Conservation (phyloP, 1,139 yeast genomes). For the Pichia norvegensis region DNA sequence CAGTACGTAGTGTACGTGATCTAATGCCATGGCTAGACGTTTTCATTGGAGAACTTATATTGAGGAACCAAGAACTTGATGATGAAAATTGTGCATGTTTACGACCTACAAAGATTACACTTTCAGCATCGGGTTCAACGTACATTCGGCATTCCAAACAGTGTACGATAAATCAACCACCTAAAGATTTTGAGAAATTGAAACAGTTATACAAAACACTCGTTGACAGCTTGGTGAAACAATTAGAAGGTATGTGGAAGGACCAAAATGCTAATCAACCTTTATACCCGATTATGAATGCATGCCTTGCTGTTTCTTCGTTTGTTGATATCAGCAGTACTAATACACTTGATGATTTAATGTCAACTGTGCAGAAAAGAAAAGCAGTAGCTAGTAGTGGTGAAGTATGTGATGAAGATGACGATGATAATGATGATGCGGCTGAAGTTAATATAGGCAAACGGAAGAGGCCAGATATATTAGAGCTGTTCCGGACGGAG, state of each 20-base stretch:
- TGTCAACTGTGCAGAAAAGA: constrained; percentile 21
- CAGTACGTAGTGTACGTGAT: constrained; percentile 49
- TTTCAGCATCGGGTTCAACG: constrained; percentile 29
- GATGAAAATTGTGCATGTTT: constrained; percentile 47
- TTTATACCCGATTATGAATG: constrained; percentile 43
- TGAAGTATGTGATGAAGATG: background rate
- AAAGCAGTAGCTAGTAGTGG: constrained; percentile 5
- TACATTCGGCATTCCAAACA: constrained; percentile 36
- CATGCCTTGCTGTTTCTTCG: constrained; percentile 46
- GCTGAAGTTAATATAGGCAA: no score
- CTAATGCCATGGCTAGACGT: constrained; percentile 76
- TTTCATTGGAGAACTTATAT: constrained; percentile 69
- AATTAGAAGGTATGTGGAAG: constrained; percentile 30
- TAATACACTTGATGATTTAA: constrained; percentile 45
- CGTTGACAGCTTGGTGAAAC: constrained; percentile 34
- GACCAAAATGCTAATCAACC: constrained; percentile 20
- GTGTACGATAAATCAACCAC: constrained; percentile 33
- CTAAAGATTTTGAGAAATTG: constrained; percentile 36
- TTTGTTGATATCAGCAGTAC: constrained; percentile 40
- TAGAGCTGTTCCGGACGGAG: background rate
- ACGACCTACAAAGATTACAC: constrained; percentile 47
- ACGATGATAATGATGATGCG: background rate
- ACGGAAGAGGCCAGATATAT: background rate
- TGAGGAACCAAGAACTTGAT: constrained; percentile 64
- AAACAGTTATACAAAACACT: constrained; percentile 33